Conservation (phyloP, 1,284 basidiomycete species). For the Xanthoconium separans region DNA sequence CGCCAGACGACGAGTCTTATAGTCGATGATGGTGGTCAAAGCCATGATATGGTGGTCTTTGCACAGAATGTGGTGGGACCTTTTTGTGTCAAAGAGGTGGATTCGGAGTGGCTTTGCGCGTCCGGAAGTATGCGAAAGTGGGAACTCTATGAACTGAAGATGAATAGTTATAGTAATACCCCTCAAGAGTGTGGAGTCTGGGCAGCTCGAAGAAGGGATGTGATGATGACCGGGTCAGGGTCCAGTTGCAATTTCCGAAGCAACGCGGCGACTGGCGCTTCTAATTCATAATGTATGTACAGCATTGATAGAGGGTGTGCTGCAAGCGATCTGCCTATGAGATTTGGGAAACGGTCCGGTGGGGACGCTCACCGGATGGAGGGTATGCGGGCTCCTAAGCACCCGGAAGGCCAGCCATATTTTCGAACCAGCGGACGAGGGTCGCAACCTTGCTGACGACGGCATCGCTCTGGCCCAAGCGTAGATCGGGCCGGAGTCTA, state of each 20-base stretch:
- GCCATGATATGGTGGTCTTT: constrained; percentile 19
- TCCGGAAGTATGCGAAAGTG: constrained; percentile 8
- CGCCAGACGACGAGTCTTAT: constrained; percentile 16
- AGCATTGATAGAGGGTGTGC: constrained; percentile 19
- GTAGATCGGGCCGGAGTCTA: constrained; percentile 64
- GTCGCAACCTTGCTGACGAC: constrained; percentile 62
- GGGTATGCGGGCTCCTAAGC: constrained; percentile 6
- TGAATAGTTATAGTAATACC: constrained; percentile 15
- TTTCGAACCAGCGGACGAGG: constrained; percentile 70
- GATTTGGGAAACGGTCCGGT: constrained; percentile 14
- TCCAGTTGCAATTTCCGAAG: constrained; percentile 26
- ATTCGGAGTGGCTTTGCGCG: constrained; percentile 2
- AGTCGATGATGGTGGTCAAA: constrained; percentile 11
- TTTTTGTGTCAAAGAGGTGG: constrained; percentile 19
- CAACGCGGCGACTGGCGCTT: constrained; percentile 23
- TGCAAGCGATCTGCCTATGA: constrained; percentile 10
- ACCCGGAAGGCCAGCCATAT: constrained; percentile 54
- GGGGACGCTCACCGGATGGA: constrained; percentile 14
- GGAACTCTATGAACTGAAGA: constrained; percentile 9
- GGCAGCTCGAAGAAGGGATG: constrained; percentile 17
- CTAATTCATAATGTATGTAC: constrained; percentile 22
- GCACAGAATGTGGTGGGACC: constrained; percentile 20
- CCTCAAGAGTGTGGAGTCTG: constrained; percentile 14
- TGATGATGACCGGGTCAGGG: constrained; percentile 18
- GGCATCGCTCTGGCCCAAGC: constrained; percentile 66